Percentiles rank a stretch among this genome's conserved stretches.
Conservation (phyloP, 2,329 filamentous ascomycete species). For the Xylaria multiplex region DNA sequence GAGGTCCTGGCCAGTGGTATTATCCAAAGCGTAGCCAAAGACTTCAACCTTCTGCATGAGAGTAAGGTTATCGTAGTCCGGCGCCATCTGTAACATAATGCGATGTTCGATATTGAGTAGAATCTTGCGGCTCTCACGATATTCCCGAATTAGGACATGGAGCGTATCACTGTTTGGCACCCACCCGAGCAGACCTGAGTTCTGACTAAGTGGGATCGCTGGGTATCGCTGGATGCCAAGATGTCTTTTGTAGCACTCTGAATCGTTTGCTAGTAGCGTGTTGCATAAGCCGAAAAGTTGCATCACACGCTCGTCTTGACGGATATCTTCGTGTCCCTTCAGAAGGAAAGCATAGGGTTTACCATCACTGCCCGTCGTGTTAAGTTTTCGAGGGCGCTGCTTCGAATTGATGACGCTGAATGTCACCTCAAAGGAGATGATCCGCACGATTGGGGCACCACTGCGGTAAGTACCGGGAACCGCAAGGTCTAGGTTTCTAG, state of each 20-base stretch:
- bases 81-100: slow-evolving; percentile 99
- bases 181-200: slow-evolving; percentile 94
- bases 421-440: slow-evolving; percentile 88
- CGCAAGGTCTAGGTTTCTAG: slow-evolving; percentile 86
- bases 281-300: slow-evolving; percentile 98
- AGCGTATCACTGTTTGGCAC: slow-evolving; percentile 97
- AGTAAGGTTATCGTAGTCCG: slow-evolving; percentile 97
- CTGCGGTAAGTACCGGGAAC: slow-evolving; percentile 96
- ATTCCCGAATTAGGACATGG: slow-evolving; percentile 95
- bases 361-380: slow-evolving; percentile 88
- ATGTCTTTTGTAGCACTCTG: slow-evolving; percentile 96
- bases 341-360: slow-evolving; percentile 86
- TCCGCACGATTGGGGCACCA: slow-evolving; percentile 79
- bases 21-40: slow-evolving; percentile 98
- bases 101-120: slow-evolving; percentile 98
- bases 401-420: slow-evolving; percentile 96
- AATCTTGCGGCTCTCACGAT: slow-evolving; percentile 96
- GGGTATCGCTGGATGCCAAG: slow-evolving; percentile 96
- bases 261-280: slow-evolving; percentile 90
- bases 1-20: slow-evolving; percentile 97
- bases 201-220: slow-evolving; percentile 96
- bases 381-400: slow-evolving; percentile 91
- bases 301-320: slow-evolving; percentile 99
- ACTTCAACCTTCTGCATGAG: slow-evolving; percentile 99
- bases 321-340: slow-evolving; percentile 99